phyloP scores from a whole-genome alignment of 257 asterid genomes.

The Solanum appendiculatum region DNA sequence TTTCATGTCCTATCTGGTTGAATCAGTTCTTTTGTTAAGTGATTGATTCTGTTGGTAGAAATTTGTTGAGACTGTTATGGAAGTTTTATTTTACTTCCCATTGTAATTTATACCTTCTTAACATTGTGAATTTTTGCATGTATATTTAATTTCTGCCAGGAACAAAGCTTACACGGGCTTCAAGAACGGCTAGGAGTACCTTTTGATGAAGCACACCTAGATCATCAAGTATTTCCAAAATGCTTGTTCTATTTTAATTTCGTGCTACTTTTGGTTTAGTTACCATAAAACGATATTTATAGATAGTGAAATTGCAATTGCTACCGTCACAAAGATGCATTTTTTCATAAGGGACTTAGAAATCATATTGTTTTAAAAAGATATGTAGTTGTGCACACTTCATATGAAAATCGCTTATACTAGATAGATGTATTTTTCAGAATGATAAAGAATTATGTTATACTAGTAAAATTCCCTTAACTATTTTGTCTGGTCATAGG shows the following conservation, averaged over 20 bases:
- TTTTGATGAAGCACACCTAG: conserved; percentile 59
- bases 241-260: conserved; percentile 10
- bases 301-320: background rate
- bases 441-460: background rate
- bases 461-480: background rate
- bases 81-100: background rate
- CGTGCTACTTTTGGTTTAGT: background rate
- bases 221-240: conserved; percentile 61
- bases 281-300: background rate
- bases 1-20: background rate
- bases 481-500: background rate
- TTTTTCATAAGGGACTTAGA: background rate
- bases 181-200: conserved; percentile 73
- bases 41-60: background rate
- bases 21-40: background rate
- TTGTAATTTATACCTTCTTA: background rate
- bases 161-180: conserved; percentile 59
- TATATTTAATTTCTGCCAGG: conserved; percentile 36
- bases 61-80: background rate
- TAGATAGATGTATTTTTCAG: background rate
- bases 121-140: background rate
- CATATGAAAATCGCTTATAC: background rate
- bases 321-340: background rate
- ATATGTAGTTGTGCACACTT: background rate
- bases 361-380: background rate